These are phyloP conservation scores for Candida koratica DNA, from an alignment of 805 yeast genomes.

Conservation along the genomic window DNA sequence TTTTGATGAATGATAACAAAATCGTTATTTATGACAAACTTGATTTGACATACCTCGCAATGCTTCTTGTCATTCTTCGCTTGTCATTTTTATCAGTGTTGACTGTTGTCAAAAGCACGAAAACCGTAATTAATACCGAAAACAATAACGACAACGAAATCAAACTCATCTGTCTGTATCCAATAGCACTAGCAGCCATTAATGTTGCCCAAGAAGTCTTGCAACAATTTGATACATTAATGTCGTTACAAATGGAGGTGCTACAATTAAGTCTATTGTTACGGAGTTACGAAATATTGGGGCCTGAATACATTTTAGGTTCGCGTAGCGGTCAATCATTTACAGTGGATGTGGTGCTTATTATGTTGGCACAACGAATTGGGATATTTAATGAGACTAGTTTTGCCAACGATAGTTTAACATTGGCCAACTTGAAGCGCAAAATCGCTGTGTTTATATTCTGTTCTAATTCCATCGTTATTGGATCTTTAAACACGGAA, in stretches of 20 bases:
- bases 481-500: slow-evolving; percentile 10
- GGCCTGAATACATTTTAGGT: slow-evolving; percentile 48
- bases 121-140: background rate
- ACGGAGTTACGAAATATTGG: slow-evolving; percentile 44
- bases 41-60: slow-evolving; percentile 35
- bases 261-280: slow-evolving; percentile 52
- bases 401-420: background rate
- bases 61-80: slow-evolving; percentile 32
- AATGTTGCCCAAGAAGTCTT: slow-evolving; percentile 33
- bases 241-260: slow-evolving; percentile 45
- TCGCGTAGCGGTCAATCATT: slow-evolving; percentile 5
- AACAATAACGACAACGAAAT: background rate
- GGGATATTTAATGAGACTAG: slow-evolving; percentile 11
- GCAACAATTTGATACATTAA: slow-evolving; percentile 29
- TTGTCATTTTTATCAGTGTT: slow-evolving; percentile 34
- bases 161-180: slow-evolving; percentile 14
- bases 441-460: slow-evolving; percentile 10
- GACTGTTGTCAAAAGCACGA: slow-evolving; percentile 13
- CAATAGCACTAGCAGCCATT: slow-evolving; percentile 28
- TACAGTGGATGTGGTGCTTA: slow-evolving; percentile 7
- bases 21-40: slow-evolving; percentile 21
- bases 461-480: slow-evolving; percentile 1
- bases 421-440: slow-evolving; percentile 9
- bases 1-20: slow-evolving; percentile 7
- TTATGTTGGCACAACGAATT: slow-evolving; percentile 7